Evolutionary conservation across 495 filamentous ascomycete genomes (phyloP), one percentile per base, ranked within the genome.

Genomic region (Durotheca rogersii): DNA sequence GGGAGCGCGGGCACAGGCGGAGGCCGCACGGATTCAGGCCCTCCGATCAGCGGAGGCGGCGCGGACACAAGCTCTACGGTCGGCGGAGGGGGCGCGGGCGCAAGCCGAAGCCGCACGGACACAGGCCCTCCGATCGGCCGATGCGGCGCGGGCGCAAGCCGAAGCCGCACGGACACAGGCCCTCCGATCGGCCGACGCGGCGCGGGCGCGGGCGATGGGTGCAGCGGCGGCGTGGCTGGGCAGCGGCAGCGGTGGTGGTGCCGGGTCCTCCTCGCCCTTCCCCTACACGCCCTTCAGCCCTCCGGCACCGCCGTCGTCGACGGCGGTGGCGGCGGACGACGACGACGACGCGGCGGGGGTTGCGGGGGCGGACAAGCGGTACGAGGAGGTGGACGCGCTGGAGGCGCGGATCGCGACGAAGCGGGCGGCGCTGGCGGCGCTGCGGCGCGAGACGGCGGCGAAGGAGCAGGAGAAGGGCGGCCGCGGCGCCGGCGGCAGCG

Each of bases 331-430:
- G n/a, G n/a, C n/a, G n/a, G n/a, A n/a, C n/a, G n/a, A n/a, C n/a
- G n/a, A n/a, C n/a, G n/a, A n/a, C n/a, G n/a, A n/a, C n/a, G n/a
- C 50, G 16, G 27, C 47, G 16, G 12, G 36, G 31, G 40, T 27
- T 0, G 39, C 34, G 12, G 68, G 60, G 23, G 34, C 43, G 32
- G 56, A 47, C 18, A 70, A 68, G 36, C n/a, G n/a, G n/a, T 65
- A 67, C 47, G 42, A 47, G 12, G 53, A 29, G 6, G 68, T 63
- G 0, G 60, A 58, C 11, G 50, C 50, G 1, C 41, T 72, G 6
- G 68, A 71, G 47, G 54, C 41, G n/a, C 33, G 59, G 47, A 36
- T 70, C 11, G 39, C 16, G 0, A 50, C 29, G 2, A 67, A 66
- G 49, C 53, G 59, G 33, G 34, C 16, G 1, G 53, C 57, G 58